Conservation (phyloP, 768 basidiomycete genomes). For the Serendipita vermifera region DNA sequence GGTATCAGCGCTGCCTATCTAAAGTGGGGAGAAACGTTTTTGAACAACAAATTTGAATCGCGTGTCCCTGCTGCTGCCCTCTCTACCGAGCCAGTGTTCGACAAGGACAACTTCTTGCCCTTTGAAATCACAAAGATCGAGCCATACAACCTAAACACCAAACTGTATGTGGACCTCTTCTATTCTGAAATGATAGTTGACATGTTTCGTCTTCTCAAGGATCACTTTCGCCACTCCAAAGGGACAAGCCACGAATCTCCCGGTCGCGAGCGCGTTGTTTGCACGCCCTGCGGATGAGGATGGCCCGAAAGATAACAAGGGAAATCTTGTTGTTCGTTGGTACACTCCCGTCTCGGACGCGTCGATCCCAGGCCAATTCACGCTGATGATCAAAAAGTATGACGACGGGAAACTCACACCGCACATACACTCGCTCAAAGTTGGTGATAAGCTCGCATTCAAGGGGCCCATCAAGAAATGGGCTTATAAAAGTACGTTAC, state of each 20-base stretch:
- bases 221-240: conserved; percentile 74
- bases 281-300: conserved; percentile 57
- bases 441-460: conserved; percentile 69
- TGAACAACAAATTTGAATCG: conserved; percentile 10
- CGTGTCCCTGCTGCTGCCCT: background rate
- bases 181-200: conserved; percentile 78
- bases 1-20: conserved; percentile 2
- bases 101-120: conserved; percentile 60
- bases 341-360: conserved; percentile 86
- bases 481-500: conserved; percentile 54
- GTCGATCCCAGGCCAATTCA: conserved; percentile 59
- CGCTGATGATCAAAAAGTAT: conserved; percentile 74
- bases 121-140: conserved; percentile 62
- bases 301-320: conserved; percentile 55
- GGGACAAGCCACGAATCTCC: conserved; percentile 62
- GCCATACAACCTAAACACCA: conserved; percentile 34
- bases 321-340: conserved; percentile 77
- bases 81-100: conserved; percentile 27
- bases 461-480: conserved; percentile 90
- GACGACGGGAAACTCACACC: conserved; percentile 75
- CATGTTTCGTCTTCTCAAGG: conserved; percentile 27
- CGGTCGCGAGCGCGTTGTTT: conserved; percentile 64
- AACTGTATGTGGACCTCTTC: conserved; percentile 46
- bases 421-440: conserved; percentile 65
- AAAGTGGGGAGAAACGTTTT: background rate